A percentile compares a stretch with the other conserved stretches of the same genome.
Evolutionary conservation across 371 early-diverging fungal genomes (phyloP).

Genomic region (Synchytrium microbalum): DNA sequence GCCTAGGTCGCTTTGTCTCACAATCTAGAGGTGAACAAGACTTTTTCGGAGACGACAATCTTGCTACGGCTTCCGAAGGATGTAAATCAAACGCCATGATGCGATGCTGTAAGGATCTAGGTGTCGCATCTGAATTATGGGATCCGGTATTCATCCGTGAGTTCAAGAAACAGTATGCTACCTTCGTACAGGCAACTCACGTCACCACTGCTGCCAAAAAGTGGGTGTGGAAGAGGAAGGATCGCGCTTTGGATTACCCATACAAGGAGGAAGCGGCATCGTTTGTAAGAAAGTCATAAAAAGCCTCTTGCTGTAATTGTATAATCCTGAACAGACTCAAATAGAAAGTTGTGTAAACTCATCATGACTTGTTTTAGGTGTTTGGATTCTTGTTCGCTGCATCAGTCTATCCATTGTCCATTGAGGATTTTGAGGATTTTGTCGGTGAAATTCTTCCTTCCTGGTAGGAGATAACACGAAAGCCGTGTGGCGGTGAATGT

Average conservation of each 20-base stretch:
- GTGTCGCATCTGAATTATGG: conserved; percentile 91
- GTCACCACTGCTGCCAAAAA: conserved; percentile 60
- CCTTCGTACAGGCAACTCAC: conserved; percentile 70
- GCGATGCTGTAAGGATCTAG: conserved; percentile 96
- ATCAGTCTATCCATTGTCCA: too few relatives aligned
- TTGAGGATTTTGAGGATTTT: too few relatives aligned
- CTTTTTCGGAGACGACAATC: conserved; percentile 31
- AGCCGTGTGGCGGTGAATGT: too few relatives aligned
- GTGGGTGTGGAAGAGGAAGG: conserved; percentile 78
- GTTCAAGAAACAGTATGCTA: conserved; percentile 73
- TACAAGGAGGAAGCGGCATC: conserved; percentile 32
- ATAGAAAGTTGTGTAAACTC: too few relatives aligned
- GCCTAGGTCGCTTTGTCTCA: conserved; percentile 73
- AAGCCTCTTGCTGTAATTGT: not conserved
- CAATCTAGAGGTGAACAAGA: conserved; percentile 96
- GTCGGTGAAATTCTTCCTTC: too few relatives aligned
- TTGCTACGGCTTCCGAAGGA: conserved; percentile 88
- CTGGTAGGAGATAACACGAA: too few relatives aligned
- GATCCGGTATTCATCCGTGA: conserved; percentile 82
- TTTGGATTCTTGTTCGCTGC: too few relatives aligned
- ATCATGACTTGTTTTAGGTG: too few relatives aligned
- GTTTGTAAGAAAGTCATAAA: conserved; percentile 4
- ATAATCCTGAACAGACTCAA: too few relatives aligned
- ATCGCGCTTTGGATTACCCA: conserved; percentile 53
- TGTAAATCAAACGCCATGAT: conserved; percentile 90